Percentiles rank a stretch among this genome's conserved stretches.
These are phyloP conservation scores for Penicillium roqueforti DNA, from an alignment of 495 filamentous ascomycete genomes.

Conservation along the genomic window DNA sequence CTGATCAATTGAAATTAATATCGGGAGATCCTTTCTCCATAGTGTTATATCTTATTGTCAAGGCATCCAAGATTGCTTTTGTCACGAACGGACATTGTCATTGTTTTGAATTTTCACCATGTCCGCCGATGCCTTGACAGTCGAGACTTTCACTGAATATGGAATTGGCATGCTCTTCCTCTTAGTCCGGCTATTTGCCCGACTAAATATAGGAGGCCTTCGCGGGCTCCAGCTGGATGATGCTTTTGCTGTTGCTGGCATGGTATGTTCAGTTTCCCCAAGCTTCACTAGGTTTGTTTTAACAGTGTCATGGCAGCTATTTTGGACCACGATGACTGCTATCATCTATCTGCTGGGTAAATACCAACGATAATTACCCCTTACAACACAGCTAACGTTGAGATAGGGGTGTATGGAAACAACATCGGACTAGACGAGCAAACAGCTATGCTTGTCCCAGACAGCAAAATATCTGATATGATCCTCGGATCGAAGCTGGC, in stretches of 20 bases:
- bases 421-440: slow-evolving; percentile 20
- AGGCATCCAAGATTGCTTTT: not conserved
- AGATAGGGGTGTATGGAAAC: slow-evolving; percentile 13
- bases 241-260: slow-evolving; percentile 19
- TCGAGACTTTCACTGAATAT: slow-evolving; percentile 23
- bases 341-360: slow-evolving; percentile 18
- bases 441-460: slow-evolving; percentile 18
- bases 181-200: slow-evolving; percentile 15
- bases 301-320: slow-evolving; percentile 9
- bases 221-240: slow-evolving; percentile 21
- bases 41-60: not conserved
- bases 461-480: slow-evolving; percentile 12
- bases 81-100: not conserved
- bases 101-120: not conserved
- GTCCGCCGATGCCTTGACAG: slow-evolving; percentile 8
- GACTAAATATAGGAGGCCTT: slow-evolving; percentile 13
- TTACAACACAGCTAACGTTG: not conserved
- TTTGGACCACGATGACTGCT: slow-evolving; percentile 18
- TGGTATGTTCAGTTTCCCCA: slow-evolving; percentile 9
- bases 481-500: slow-evolving; percentile 22
- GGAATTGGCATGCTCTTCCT: slow-evolving; percentile 23
- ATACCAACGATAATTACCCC: not conserved
- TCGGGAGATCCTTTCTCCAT: not conserved
- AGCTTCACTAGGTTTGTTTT: not conserved
- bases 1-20: not conserved